Conservation (phyloP, 2,329 filamentous ascomycete species). For the Raffaelea deltoideospora region DNA sequence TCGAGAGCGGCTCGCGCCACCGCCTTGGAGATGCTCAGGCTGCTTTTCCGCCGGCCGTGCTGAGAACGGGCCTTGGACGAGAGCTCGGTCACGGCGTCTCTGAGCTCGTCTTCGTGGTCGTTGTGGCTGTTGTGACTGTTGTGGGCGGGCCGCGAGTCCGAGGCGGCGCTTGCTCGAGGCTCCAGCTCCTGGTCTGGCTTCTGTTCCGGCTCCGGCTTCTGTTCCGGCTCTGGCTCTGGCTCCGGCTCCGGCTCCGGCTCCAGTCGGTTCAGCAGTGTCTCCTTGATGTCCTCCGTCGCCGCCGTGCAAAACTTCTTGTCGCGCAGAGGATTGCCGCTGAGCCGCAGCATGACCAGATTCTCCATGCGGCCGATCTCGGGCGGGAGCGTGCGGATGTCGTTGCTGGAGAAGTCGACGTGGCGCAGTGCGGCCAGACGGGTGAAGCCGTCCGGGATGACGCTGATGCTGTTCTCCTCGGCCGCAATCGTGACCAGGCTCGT, state of each 20-base stretch:
- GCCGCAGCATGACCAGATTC: constrained; percentile 53
- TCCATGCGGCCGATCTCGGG: constrained; percentile 69
- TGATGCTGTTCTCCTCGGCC: constrained; percentile 70
- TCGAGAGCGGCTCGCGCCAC: constrained; percentile 3
- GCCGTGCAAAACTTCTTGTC: constrained; percentile 78
- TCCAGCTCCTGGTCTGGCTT: background rate
- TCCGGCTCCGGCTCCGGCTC: constrained; percentile 32
- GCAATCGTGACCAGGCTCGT: constrained; percentile 55
- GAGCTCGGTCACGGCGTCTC: constrained; percentile 7
- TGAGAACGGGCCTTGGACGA: background rate
- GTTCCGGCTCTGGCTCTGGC: constrained; percentile 4
- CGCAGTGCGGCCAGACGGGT: constrained; percentile 50
- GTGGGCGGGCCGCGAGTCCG: too few species aligned
- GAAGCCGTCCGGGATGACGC: constrained; percentile 63
- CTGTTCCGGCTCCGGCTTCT: background rate
- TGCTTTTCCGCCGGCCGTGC: constrained; percentile 1
- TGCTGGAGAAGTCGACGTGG: constrained; percentile 70
- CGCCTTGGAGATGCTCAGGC: too few species aligned
- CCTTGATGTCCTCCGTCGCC: constrained; percentile 67
- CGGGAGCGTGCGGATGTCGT: constrained; percentile 64
- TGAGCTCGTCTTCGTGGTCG: constrained; percentile 5
- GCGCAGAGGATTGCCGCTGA: constrained; percentile 79
- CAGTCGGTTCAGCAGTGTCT: constrained; percentile 50
- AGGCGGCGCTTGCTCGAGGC: too few species aligned
- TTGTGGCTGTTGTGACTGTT: background rate